Conservation (phyloP, 108 stramenopile genomes). For the Bacterosira constricta region DNA sequence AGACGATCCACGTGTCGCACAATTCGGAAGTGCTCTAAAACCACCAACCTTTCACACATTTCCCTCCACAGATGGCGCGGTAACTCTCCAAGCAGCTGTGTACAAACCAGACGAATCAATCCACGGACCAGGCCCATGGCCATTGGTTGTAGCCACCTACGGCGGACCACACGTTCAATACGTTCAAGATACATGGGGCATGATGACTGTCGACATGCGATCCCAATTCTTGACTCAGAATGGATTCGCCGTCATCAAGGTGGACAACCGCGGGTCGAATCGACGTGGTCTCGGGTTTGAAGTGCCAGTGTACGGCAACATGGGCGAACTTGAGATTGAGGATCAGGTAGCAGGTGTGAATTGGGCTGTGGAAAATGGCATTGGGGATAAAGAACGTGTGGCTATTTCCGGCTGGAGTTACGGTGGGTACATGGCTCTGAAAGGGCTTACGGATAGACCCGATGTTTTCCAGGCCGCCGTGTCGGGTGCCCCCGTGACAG, state of each 20-base stretch:
- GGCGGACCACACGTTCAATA: conserved; percentile 97
- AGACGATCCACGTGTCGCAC: too few species aligned
- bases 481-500: conserved; percentile 93
- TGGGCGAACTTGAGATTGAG: conserved; percentile 89
- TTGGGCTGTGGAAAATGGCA: conserved; percentile 59
- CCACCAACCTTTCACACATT: conserved; percentile 64
- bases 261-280: conserved; percentile 93
- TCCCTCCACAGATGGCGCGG: conserved; percentile 57
- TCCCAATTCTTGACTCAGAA: conserved; percentile 76
- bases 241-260: conserved; percentile 93
- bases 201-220: conserved; percentile 84
- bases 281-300: conserved; percentile 91
- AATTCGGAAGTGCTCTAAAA: conserved; percentile 62
- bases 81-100: conserved; percentile 79
- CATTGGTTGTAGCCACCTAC: conserved; percentile 87
- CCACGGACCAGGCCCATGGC: conserved; percentile 87
- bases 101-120: conserved; percentile 75
- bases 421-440: conserved; percentile 92
- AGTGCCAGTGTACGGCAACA: conserved; percentile 63
- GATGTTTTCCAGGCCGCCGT: conserved; percentile 88
- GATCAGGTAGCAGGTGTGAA: conserved; percentile 91
- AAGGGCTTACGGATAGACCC: conserved; percentile 87
- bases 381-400: conserved; percentile 82
- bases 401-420: conserved; percentile 97
- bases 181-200: conserved; percentile 71